These are phyloP conservation scores for Larix kaempferi DNA, from an alignment of 75 land plant species.

Conservation along the genomic window DNA sequence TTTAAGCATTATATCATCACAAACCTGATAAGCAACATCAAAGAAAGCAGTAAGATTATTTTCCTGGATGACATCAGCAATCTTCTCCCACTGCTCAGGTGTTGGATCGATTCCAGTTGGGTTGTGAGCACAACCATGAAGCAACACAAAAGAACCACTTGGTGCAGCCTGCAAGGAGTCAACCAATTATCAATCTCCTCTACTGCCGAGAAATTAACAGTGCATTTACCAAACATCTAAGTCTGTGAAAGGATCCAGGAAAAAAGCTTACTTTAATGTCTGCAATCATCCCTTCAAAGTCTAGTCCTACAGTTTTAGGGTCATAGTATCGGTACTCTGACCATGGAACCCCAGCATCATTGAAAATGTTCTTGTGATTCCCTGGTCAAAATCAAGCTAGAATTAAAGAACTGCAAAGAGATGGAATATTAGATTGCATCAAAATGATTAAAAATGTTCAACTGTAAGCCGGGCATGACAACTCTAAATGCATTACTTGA, in stretches of 20 bases:
- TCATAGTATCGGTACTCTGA: constrained; percentile 96
- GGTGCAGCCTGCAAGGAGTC: constrained; percentile 73
- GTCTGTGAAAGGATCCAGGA: background rate
- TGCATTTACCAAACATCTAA: background rate
- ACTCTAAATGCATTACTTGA: background rate
- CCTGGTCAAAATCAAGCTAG: constrained; percentile 38
- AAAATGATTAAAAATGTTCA: background rate
- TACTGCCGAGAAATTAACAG: background rate
- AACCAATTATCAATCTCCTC: background rate
- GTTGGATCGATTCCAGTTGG: constrained; percentile 99
- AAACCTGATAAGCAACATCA: constrained; percentile 86
- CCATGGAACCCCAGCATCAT: constrained; percentile 98
- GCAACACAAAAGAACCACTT: constrained; percentile 80
- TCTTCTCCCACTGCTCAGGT: constrained; percentile 91
- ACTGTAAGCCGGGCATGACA: background rate
- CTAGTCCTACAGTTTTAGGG: constrained; percentile 94
- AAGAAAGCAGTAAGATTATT: constrained; percentile 64
- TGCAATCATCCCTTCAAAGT: constrained; percentile 94
- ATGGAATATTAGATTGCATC: background rate
- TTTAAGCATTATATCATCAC: background rate
- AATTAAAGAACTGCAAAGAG: background rate
- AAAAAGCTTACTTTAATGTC: constrained; percentile 78
- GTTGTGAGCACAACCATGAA: constrained; percentile 99
- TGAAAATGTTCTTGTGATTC: constrained; percentile 97
- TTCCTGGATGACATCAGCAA: constrained; percentile 91